A percentile compares a stretch with the other conserved stretches of the same genome.
These are phyloP conservation scores for Globisporangium yorkense DNA, from an alignment of 352 stramenopile genomes.

Conservation along the genomic window DNA sequence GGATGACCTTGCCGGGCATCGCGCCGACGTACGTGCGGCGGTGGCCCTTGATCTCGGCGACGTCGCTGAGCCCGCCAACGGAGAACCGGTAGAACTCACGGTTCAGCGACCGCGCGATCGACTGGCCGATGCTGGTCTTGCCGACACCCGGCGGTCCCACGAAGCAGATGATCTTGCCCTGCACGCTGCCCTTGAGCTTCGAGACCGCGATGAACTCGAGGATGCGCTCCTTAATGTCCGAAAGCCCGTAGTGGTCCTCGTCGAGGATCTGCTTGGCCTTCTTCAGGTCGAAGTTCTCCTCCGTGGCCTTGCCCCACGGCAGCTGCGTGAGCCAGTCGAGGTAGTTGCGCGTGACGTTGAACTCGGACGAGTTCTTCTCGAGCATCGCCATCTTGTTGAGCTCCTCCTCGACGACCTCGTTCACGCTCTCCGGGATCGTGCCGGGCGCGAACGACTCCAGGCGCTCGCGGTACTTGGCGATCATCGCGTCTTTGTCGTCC, in stretches of 20 bases:
- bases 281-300: conserved; percentile 97
- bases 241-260: conserved; percentile 97
- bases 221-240: conserved; percentile 99
- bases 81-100: conserved; percentile 98
- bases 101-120: conserved; percentile 94
- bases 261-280: conserved; percentile 92
- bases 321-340: conserved; percentile 98
- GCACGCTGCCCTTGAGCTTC: conserved; percentile 93
- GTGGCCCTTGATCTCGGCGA: conserved; percentile 99
- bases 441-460: conserved; percentile 51
- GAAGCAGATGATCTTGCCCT: conserved; percentile 98
- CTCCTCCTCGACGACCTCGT: conserved; percentile 96
- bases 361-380: conserved; percentile 98
- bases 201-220: conserved; percentile 99
- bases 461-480: conserved; percentile 94
- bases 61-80: conserved; percentile 95
- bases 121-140: conserved; percentile 96
- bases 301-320: conserved; percentile 93
- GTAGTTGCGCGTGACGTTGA: conserved; percentile 98
- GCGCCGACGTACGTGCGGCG: conserved; percentile 97
- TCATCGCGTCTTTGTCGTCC: conserved; percentile 98
- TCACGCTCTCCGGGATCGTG: conserved; percentile 72
- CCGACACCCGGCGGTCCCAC: conserved; percentile 92
- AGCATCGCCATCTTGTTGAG: conserved; percentile 96
- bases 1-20: conserved; percentile 99